Conservation (phyloP, 768 basidiomycete genomes). For the Hericium coralloides region DNA sequence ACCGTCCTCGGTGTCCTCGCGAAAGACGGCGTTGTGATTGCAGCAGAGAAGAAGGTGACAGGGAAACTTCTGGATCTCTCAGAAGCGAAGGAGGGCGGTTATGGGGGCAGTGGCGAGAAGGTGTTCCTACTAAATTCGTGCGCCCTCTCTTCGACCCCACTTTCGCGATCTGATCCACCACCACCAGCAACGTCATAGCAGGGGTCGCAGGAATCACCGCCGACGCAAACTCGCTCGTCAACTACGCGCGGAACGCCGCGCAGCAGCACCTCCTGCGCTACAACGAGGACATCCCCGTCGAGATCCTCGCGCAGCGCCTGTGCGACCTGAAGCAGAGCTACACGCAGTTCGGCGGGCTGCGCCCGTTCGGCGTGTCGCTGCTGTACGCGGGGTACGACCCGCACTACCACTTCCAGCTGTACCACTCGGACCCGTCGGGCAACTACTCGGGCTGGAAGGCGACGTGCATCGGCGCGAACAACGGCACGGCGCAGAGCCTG, state of each 20-base stretch:
- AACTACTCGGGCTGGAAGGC: constrained; percentile 99
- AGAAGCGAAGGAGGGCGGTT: constrained; percentile 76
- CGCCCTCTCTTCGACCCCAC: constrained; percentile 20
- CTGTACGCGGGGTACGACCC: constrained; percentile 96
- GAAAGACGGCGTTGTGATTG: constrained; percentile 84
- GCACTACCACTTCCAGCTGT: constrained; percentile 93
- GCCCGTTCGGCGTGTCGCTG: constrained; percentile 95
- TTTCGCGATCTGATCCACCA: neutral
- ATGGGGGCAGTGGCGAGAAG: constrained; percentile 97
- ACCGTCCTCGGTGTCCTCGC: constrained; percentile 91
- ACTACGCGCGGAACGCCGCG: constrained; percentile 85
- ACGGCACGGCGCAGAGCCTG: constrained; percentile 88
- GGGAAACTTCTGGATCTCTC: constrained; percentile 94
- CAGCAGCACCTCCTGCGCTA: constrained; percentile 84
- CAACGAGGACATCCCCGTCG: constrained; percentile 97
- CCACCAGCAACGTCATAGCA: constrained; percentile 72
- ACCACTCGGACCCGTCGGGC: constrained; percentile 96
- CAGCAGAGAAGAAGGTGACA: constrained; percentile 96
- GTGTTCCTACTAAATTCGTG: constrained; percentile 91
- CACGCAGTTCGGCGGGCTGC: constrained; percentile 94
- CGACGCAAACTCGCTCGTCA: constrained; percentile 95
- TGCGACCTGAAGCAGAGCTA: constrained; percentile 99
- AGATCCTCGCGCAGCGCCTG: constrained; percentile 85
- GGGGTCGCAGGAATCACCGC: constrained; percentile 95
- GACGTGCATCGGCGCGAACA: constrained; percentile 98